Evolutionary conservation across 1,284 basidiomycete genomes (phyloP), one percentile per base, ranked within the genome.

Genomic region (Gyrodon tennesseensis): DNA sequence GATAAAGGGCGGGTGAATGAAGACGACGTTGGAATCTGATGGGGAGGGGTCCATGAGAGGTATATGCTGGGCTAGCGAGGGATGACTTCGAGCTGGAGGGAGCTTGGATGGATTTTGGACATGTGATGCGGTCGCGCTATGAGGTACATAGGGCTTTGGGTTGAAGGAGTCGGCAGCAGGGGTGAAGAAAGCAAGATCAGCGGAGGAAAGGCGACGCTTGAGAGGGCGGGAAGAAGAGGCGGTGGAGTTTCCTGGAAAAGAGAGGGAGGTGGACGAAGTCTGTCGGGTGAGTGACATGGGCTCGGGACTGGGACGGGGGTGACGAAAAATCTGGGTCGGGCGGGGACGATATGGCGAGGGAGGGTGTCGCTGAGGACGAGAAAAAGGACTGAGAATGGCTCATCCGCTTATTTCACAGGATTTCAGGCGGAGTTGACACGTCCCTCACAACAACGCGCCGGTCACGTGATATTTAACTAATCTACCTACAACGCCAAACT

Each of bases 1-100:
- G 51, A 77, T 80, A 75, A 90, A 91, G 4, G 90, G 90, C 0
- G 88, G 87, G 66, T 84, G 88, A 52, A 92, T 84, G 75, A 92
- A 90, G 65, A 87, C 68, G 51, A 84, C 82, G 62, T 79, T 81
- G 25, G 84, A 82, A 70, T 92, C 90, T 34, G 80, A 80, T 12
- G 80, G 81, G 13, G 82, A 80, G 2, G 89, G 89, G 71, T 92
- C 90, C 80, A 88, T 84, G 62, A 84, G 81, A 23, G 82, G 81
- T 8, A 83, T 77, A 39, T 84, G 81, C 13, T 84, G 73, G 19
- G 78, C 77, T 64, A 81, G 79, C 9, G 79, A 65, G 46, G 80
- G 78, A 43, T 77, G 75, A 58, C 65, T 68, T 58, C 75, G 75
- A 51, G 74, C 64, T 29, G 71, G 70, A 41, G 69, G 75, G 25